Percentiles rank a stretch among this genome's conserved stretches.
These are phyloP conservation scores for Aristolochia contorta DNA, from an alignment of 164 flowering plant genomes.

Conservation along the genomic window DNA sequence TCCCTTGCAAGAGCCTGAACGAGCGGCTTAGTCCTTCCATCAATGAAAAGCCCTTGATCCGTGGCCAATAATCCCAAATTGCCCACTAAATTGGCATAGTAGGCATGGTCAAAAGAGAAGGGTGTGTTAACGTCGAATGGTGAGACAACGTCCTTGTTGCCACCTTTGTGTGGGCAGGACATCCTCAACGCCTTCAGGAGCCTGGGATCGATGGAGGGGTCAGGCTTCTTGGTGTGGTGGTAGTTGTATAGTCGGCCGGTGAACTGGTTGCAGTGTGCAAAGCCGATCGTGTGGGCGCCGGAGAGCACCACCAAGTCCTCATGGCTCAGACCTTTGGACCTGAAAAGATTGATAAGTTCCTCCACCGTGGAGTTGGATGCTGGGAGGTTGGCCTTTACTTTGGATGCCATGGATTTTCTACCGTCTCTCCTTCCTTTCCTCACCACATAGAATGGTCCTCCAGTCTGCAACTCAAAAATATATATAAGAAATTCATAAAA, in stretches of 20 bases:
- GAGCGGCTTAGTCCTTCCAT: constrained; percentile 52
- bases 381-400: constrained; percentile 51
- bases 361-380: constrained; percentile 55
- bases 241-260: constrained; percentile 47
- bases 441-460: constrained; percentile 83
- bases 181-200: constrained; percentile 53
- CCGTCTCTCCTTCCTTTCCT: constrained; percentile 90
- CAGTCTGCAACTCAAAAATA: constrained; percentile 62
- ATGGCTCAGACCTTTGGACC: constrained; percentile 54
- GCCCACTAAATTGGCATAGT: constrained; percentile 50
- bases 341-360: constrained; percentile 53
- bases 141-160: constrained; percentile 43
- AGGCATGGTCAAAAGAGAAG: constrained; percentile 60
- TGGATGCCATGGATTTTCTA: constrained; percentile 46
- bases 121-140: constrained; percentile 85
- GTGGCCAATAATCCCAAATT: constrained; percentile 62
- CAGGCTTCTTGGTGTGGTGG: constrained; percentile 42
- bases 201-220: constrained; percentile 58
- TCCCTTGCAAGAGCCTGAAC: constrained; percentile 57
- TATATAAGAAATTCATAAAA: too few relatives aligned
- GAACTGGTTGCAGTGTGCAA: constrained; percentile 65
- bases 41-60: constrained; percentile 61
- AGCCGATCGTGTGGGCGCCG: constrained; percentile 92
- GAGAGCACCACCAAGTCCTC: constrained; percentile 80
- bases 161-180: constrained; percentile 68